Conservation (phyloP, 306 rosid genomes). For the Fragaria nilgerrensis region DNA sequence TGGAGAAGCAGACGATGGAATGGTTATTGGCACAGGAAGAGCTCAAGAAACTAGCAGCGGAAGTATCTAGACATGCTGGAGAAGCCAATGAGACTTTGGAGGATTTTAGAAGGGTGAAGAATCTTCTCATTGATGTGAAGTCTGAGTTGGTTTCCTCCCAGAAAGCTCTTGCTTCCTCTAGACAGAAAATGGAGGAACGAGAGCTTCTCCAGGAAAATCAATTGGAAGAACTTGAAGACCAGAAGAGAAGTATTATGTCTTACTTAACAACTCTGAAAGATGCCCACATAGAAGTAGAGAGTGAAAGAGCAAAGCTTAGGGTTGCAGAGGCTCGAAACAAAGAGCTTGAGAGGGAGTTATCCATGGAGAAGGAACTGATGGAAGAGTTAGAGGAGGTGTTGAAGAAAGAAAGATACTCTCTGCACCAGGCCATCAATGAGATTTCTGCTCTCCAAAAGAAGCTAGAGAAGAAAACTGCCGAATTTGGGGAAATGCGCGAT, state of each 20-base stretch:
- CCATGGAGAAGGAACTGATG: conserved; percentile 54
- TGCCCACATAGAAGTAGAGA: conserved; percentile 75
- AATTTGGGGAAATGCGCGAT: conserved; percentile 38
- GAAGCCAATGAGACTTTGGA: conserved; percentile 52
- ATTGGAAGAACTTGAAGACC: conserved; percentile 65
- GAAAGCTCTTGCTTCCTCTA: conserved; percentile 64
- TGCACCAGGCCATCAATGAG: conserved; percentile 61
- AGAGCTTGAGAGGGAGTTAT: conserved; percentile 61
- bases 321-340: conserved; percentile 56
- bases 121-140: conserved; percentile 66
- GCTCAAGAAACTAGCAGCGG: conserved; percentile 59
- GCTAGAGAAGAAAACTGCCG: conserved; percentile 45
- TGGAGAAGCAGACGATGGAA: conserved; percentile 73
- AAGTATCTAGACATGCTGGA: conserved; percentile 43
- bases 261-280: conserved; percentile 59
- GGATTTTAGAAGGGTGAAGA: conserved; percentile 69
- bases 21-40: conserved; percentile 81
- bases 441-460: conserved; percentile 53
- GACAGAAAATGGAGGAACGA: conserved; percentile 69
- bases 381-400: conserved; percentile 59
- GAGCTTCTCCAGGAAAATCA: conserved; percentile 60
- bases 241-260: conserved; percentile 52
- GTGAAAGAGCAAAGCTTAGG: conserved; percentile 63
- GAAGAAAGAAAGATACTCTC: conserved; percentile 58
- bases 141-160: conserved; percentile 85